Evolutionary conservation across 208 protist species (phyloP).

Genomic region (Jaenimonas drosophilae): DNA sequence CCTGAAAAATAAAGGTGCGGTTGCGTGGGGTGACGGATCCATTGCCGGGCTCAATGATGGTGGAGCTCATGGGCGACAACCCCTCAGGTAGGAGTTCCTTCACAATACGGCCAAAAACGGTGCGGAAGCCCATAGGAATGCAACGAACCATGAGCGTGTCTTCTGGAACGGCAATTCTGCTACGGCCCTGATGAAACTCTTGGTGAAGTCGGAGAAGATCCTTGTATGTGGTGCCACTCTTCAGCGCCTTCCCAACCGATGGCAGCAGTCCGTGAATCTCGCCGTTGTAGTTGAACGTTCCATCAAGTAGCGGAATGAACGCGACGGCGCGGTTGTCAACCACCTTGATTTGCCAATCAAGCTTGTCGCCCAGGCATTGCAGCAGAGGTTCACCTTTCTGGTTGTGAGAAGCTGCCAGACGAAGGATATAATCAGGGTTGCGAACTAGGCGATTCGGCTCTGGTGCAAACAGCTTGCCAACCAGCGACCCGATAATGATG

Average conservation of each 20-base stretch:
- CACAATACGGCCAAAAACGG: conserved; percentile 83
- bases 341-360: conserved; percentile 65
- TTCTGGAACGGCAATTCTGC: conserved; percentile 33
- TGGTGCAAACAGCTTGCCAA: conserved; percentile 87
- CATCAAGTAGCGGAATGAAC: conserved; percentile 71
- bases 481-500: conserved; percentile 49
- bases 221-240: conserved; percentile 62
- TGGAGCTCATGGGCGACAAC: conserved; percentile 74
- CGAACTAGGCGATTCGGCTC: conserved; percentile 63
- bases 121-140: conserved; percentile 80
- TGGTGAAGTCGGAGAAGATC: conserved; percentile 85
- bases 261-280: conserved; percentile 83
- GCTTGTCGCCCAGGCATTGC: conserved; percentile 23
- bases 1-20: conserved; percentile 86
- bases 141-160: conserved; percentile 78
- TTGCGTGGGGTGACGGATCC: conserved; percentile 25
- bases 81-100: conserved; percentile 81
- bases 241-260: conserved; percentile 75
- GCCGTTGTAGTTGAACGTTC: conserved; percentile 67
- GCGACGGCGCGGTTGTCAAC: conserved; percentile 77
- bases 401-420: conserved; percentile 59
- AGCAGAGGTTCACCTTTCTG: conserved; percentile 49
- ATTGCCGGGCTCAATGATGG: conserved; percentile 82
- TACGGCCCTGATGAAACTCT: conserved; percentile 53
- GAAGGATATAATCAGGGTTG: conserved; percentile 63